Base-by-base conservation (phyloP, 1,284 basidiomycete species). In the Cryptococcus sp. region DNA sequence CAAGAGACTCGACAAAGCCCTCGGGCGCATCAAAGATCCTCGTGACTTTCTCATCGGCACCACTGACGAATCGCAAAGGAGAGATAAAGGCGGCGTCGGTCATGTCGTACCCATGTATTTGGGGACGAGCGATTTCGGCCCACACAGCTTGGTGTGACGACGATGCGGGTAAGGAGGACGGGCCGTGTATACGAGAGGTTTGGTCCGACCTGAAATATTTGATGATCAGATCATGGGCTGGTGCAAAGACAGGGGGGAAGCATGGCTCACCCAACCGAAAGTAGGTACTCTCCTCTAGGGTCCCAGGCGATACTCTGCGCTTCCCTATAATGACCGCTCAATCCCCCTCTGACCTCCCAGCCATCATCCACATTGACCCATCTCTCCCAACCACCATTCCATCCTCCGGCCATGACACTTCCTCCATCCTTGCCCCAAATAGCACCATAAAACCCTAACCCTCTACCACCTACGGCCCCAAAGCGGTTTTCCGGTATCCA, bases 21-120 rank as follows among this genome's bases (percentile, higher is more conserved):
- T 82, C 82, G 5, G 93, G 89, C 11, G 91, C 92, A 70, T 93
- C 91, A 66, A 97, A 97, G 1, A 95, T 86, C 47, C 93, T 85
- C 11, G 87, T 85, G 16, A 95, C 91, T 76, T 96, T 96, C 78
- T 97, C 93, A 70, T 97, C 93, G 8, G 91, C 90, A 47, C 90
- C 87, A 66, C 90, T 93, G 17, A 87, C 87, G 70, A 95, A 92
- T 22, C 85, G 86, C 46, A 92, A 80, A 0, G 89, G 80, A 58
- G 84, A 82, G 46, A 96, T 82, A 76, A 92, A 93, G 2, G 84
- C 85, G 1, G 85, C 87, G 60, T 87, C 87, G n/a, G 93, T 82
- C 47, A 96, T 81, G 71, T 96, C 92, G 75, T 97, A 96, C 5
- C 93, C 93, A 76, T 98, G 93, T 19, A 95, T 87, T 77, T 98